Evolutionary conservation across 495 filamentous ascomycete genomes (phyloP), one percentile per base, ranked within the genome.

Genomic region (Aspergillus homomorphus): DNA sequence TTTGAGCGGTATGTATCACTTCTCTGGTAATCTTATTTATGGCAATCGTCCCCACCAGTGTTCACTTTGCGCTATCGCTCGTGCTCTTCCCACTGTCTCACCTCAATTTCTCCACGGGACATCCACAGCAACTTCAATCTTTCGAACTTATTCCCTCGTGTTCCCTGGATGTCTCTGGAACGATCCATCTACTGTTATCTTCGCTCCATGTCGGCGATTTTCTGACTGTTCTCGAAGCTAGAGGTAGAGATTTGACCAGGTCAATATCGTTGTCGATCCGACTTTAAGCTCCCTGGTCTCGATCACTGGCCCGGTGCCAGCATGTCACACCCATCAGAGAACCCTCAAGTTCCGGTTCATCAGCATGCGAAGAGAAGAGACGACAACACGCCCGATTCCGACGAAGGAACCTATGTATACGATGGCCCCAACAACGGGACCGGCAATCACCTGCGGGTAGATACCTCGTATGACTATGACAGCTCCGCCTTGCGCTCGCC

Each of bases 281-380:
- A 18, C 24, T 9, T 51, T 26, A 6, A 51, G 48, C 24, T 26
- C 15, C 6, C 7, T 12, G 1, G 33, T 30, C 28, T 42, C 51
- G 43, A 38, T 53, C 4, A 59, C 53, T 67, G 69, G 69, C 73
- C 70, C 66, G 72, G 64, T 62, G 66, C 72, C 72, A 73, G 49
- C 43, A 86, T 86, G 83, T 74, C 78, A 14, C 78, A 77, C n/a
- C 82, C 83, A 9, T 64, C 75, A 4, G 72, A 80, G 49, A 81
- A 84, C 60, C 59, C 41, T 43, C 64, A 68, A 15, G 60, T 56
- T 21, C 56, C 71, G 10, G 56, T 66, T 28, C 53, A 69, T 12
- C 56, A 64, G 14, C 60, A 71, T 19, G 38, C 66, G 9, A 62
- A 67, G 51, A 66, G 62, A n/a, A 60, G 20, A n/a, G 65, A 61